Conservation (phyloP, 2,329 filamentous ascomycete species). For the Fusarium chaquense region DNA sequence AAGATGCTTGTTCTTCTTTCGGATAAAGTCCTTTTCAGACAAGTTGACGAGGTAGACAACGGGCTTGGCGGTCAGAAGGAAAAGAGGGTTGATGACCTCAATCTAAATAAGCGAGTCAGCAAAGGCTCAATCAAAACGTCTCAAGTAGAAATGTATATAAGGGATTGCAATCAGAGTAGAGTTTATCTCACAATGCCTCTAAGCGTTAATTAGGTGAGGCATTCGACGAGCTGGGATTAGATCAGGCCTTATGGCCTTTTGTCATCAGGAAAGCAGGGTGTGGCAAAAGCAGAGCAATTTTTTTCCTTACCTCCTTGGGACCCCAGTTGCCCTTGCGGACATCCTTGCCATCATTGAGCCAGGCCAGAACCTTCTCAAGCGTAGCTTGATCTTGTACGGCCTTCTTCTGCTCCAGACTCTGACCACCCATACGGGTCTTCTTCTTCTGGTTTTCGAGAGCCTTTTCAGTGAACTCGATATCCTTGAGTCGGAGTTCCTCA, state of each 20-base stretch:
- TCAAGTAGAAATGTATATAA: conserved; percentile 10
- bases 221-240: conserved; percentile 99
- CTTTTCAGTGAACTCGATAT: conserved; percentile 99
- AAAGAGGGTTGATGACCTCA: conserved; percentile 96
- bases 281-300: conserved; percentile 31
- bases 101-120: conserved; percentile 69
- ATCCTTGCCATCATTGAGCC: conserved; percentile 89
- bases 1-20: conserved; percentile 99
- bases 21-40: conserved; percentile 95
- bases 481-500: conserved; percentile 96
- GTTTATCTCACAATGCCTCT: conserved; percentile 88
- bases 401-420: conserved; percentile 98
- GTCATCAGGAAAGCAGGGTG: conserved; percentile 81
- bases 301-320: conserved; percentile 88
- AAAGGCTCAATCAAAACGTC: conserved; percentile 11
- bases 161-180: conserved; percentile 71
- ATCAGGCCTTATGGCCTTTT: conserved; percentile 93
- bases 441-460: conserved; percentile 91
- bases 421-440: conserved; percentile 93
- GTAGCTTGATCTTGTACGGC: conserved; percentile 93
- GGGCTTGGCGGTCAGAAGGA: conserved; percentile 95
- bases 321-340: conserved; percentile 90
- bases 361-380: conserved; percentile 88
- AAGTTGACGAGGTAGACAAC: conserved; percentile 98
- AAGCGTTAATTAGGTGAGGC: conserved; percentile 78